These are phyloP conservation scores for Melanopsichium pennsylvanicum DNA, from an alignment of 1,284 basidiomycete species.

Conservation along the genomic window DNA sequence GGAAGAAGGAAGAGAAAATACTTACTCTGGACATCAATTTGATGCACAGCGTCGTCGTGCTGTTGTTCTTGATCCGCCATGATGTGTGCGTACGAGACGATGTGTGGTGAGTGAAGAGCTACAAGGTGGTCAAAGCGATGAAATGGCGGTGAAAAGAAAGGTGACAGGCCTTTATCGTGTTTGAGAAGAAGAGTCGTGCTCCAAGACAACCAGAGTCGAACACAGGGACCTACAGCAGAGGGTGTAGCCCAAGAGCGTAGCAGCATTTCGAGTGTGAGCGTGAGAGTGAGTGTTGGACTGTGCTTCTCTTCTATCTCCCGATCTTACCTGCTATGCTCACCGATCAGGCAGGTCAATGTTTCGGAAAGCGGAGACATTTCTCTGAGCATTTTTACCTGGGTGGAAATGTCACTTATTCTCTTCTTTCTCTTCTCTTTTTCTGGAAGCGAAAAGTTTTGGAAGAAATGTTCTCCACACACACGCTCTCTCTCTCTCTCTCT, in stretches of 20 bases:
- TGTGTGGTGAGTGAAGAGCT: too few species aligned
- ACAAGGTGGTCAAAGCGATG: too few species aligned
- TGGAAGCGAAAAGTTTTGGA: slow-evolving; percentile 23
- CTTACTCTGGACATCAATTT: slow-evolving; percentile 48
- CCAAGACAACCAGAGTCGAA: too few species aligned
- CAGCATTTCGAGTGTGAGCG: too few species aligned
- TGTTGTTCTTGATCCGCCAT: slow-evolving; percentile 41
- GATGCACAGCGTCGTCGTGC: slow-evolving; percentile 32
- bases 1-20: not conserved
- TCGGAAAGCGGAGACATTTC: slow-evolving; percentile 15
- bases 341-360: too few species aligned
- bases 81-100: too few species aligned
- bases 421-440: not conserved
- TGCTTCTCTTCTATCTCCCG: not conserved
- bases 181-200: not conserved
- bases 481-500: not conserved
- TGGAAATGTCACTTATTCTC: not conserved
- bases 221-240: too few species aligned
- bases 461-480: slow-evolving; percentile 19
- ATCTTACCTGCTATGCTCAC: not conserved
- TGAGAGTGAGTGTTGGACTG: slow-evolving; percentile 19
- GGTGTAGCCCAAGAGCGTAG: too few species aligned
- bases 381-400: not conserved
- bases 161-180: not conserved
- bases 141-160: not conserved